Conservation (phyloP, 768 basidiomycete species). For the Suillus plorans region DNA sequence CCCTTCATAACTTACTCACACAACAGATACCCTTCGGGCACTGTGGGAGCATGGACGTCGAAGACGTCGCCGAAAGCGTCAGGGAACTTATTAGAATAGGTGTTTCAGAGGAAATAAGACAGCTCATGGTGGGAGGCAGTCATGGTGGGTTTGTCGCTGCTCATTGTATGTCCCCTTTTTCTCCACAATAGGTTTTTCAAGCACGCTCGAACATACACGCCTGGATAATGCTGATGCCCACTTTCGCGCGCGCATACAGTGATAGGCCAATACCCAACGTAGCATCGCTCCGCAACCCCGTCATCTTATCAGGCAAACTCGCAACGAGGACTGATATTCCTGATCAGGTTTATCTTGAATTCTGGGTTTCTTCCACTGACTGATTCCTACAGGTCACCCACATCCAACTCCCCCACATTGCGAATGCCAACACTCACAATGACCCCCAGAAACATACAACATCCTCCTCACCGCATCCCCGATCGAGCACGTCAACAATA, state of each 20-base stretch:
- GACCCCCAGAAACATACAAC: slow-evolving; percentile 41
- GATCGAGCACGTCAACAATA: slow-evolving; percentile 48
- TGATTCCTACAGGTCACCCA: not conserved
- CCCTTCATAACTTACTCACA: not conserved
- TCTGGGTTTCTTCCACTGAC: slow-evolving; percentile 30
- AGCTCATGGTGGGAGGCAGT: slow-evolving; percentile 62
- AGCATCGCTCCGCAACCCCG: slow-evolving; percentile 66
- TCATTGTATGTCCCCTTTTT: slow-evolving; percentile 36
- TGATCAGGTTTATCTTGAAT: slow-evolving; percentile 59
- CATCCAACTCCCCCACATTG: not conserved
- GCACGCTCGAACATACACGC: not conserved
- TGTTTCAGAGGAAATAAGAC: slow-evolving; percentile 49
- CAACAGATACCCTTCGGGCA: slow-evolving; percentile 58
- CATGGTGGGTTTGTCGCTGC: slow-evolving; percentile 68
- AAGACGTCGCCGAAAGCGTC: slow-evolving; percentile 58
- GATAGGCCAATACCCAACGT: slow-evolving; percentile 60
- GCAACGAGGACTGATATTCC: slow-evolving; percentile 57
- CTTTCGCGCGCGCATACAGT: slow-evolving; percentile 36
- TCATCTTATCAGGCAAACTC: slow-evolving; percentile 59
- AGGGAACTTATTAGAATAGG: slow-evolving; percentile 49
- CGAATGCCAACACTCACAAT: slow-evolving; percentile 22
- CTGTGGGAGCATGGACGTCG: slow-evolving; percentile 65
- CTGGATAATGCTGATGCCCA: not conserved
- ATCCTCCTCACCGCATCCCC: slow-evolving; percentile 53
- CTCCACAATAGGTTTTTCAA: not conserved